Evolutionary conservation across 768 basidiomycete genomes (phyloP).

Genomic region (Hysterangium stoloniferum): DNA sequence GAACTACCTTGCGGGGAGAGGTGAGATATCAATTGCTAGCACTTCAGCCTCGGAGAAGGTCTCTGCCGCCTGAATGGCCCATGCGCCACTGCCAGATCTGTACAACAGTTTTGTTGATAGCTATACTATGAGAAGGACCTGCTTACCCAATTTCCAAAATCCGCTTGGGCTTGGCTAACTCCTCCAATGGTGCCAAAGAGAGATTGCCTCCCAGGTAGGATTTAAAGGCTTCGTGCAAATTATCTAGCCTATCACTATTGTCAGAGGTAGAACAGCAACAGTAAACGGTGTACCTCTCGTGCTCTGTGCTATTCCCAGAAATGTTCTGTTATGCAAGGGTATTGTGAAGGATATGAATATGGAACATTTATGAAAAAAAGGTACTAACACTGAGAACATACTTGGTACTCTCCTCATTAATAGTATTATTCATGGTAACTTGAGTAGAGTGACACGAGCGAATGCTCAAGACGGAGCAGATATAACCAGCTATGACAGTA

Average conservation of each 20-base stretch:
- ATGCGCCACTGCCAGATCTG: slow-evolving; percentile 11
- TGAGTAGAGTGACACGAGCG: too few relatives aligned
- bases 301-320: too few relatives aligned
- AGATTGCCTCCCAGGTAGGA: slow-evolving; percentile 15
- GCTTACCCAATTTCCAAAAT: slow-evolving; percentile 22
- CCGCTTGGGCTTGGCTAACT: slow-evolving; percentile 14
- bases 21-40: slow-evolving; percentile 16
- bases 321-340: too few relatives aligned
- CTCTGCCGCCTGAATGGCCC: slow-evolving; percentile 21
- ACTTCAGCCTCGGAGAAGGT: slow-evolving; percentile 10
- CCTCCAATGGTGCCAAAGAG: slow-evolving; percentile 12
- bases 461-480: too few relatives aligned
- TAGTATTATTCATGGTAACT: too few relatives aligned
- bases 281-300: too few relatives aligned
- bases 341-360: too few relatives aligned
- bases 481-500: too few relatives aligned
- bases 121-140: background rate
- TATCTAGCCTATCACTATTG: slow-evolving; percentile 23
- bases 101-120: background rate
- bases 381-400: too few relatives aligned
- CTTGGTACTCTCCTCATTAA: too few relatives aligned
- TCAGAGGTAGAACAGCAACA: too few relatives aligned
- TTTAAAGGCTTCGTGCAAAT: slow-evolving; percentile 18
- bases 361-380: too few relatives aligned
- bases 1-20: slow-evolving; percentile 16